Evolutionary conservation across 306 rosid species (phyloP).

Genomic region (Inga oerstediana): DNA sequence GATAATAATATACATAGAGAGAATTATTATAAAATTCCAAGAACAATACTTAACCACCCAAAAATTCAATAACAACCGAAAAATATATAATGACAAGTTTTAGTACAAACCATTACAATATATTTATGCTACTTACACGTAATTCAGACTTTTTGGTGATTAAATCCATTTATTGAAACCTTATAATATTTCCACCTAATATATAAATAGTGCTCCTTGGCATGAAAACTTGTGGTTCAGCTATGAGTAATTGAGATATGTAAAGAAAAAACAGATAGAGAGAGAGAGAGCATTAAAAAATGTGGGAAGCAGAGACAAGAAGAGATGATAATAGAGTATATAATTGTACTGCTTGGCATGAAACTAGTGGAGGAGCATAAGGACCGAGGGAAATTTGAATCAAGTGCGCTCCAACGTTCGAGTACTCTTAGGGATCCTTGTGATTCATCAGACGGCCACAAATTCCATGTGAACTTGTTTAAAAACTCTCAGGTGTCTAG

Average conservation of each 20-base stretch:
- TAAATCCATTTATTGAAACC: no score
- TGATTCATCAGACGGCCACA: conserved; percentile 97
- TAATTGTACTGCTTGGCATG: conserved; percentile 18
- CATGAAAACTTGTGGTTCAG: neutral
- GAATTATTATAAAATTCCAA: no score
- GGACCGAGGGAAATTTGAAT: conserved; percentile 59
- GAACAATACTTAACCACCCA: no score
- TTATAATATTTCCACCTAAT: no score
- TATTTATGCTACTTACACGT: no score
- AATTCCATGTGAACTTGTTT: conserved; percentile 80
- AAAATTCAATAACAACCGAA: no score
- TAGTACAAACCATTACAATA: no score
- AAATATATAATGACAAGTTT: no score
- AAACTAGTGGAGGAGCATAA: conserved; percentile 44
- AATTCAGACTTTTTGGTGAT: no score
- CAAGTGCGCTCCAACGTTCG: conserved; percentile 97
- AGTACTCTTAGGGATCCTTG: conserved; percentile 62
- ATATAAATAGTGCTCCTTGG: no score
- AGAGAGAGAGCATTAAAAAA: neutral
- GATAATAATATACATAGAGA: neutral
- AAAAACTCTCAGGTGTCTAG: neutral
- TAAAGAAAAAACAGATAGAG: neutral
- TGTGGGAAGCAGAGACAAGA: conserved; percentile 34
- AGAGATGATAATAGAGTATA: conserved; percentile 3
- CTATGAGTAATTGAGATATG: neutral